phyloP scores from a whole-genome alignment of 192 early-diverging fungal genomes.

The Backusella morwellensis region DNA sequence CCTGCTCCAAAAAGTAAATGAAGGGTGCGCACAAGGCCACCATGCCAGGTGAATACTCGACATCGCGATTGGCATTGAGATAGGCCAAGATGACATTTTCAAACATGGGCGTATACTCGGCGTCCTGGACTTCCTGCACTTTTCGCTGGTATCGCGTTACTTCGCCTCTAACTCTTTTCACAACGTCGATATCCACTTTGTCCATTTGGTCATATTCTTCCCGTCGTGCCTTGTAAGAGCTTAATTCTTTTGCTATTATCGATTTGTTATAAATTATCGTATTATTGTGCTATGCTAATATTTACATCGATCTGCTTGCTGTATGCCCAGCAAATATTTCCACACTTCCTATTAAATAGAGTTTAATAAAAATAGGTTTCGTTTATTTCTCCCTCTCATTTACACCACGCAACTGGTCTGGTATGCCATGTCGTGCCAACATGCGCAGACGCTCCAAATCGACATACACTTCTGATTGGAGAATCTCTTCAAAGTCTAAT shows the following conservation, averaged over 20 bases:
- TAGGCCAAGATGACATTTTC: slow-evolving; percentile 84
- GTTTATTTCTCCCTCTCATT: neutral
- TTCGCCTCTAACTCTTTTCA: slow-evolving; percentile 80
- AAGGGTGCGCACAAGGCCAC: slow-evolving; percentile 82
- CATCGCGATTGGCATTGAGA: slow-evolving; percentile 68
- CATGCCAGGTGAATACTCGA: slow-evolving; percentile 73
- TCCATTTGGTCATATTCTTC: slow-evolving; percentile 69
- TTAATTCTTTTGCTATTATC: slow-evolving; percentile 55
- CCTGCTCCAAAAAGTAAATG: slow-evolving; percentile 65
- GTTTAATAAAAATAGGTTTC: neutral
- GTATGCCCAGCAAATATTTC: slow-evolving; percentile 82
- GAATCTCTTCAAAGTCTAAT: slow-evolving; percentile 71
- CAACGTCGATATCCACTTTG: slow-evolving; percentile 59
- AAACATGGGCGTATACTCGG: slow-evolving; percentile 42
- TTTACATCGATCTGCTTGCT: slow-evolving; percentile 72
- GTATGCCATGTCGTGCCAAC: slow-evolving; percentile 77
- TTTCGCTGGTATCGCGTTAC: slow-evolving; percentile 60
- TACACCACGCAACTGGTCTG: slow-evolving; percentile 72
- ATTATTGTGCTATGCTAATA: too few species aligned
- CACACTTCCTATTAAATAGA: slow-evolving; percentile 63
- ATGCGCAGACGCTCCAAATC: slow-evolving; percentile 78
- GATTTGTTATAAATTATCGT: too few species aligned
- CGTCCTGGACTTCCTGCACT: neutral
- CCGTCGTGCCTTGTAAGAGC: slow-evolving; percentile 45
- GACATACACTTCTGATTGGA: slow-evolving; percentile 78